Base-by-base conservation (phyloP, 352 stramenopile genomes). In the Thalassiosira pacifica region DNA sequence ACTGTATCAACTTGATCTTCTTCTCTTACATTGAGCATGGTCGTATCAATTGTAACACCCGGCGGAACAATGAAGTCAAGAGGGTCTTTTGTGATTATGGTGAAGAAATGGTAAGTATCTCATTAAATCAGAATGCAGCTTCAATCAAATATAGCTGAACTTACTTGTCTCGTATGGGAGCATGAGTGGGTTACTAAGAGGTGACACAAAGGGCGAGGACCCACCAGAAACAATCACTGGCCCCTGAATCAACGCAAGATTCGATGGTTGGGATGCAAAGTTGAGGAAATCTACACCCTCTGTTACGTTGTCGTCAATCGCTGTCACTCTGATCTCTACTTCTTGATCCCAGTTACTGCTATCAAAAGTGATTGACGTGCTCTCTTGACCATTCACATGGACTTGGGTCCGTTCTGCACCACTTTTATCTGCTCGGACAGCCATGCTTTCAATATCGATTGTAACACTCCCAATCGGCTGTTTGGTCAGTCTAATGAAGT, bases 271-370 rank as follows among this genome's bases (percentile, higher is more conserved):
- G 53, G 68, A 82, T 59, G 83, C 69, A 67, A 89, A 89, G 32
- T 77, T 79, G 1, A 89, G 29, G 11, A 77, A 80, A 52, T 89
- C 79, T 24, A 89, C 79, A 27, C 83, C 83, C 61, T 89, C 83
- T 64, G 69, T 67, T 3, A 79, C 60, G 29, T 74, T 53, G 69
- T 89, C 83, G 53, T 89, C 69, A 8, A 80, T 76, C 64, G 83
- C 83, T 27, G 78, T 68, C 34, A 89, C 83, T 9, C 32, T 22
- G 27, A 89, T 57, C 0, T 27, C 70, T 24, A 79, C 32, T 71
- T 55, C 26, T 48, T 55, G 3, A 29, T 48, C 42, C 83, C 83
- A 89, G 60, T 86, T 80, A 11, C 26, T 26, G 8, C 22, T 32
- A 5, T 19, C 75, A 34, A 89, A 89, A 40, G 45, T 65, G n/a